Evolutionary conservation across 2,329 filamentous ascomycete genomes (phyloP), one percentile per base, ranked within the genome.

Genomic region (Ramularia collo-cygni): DNA sequence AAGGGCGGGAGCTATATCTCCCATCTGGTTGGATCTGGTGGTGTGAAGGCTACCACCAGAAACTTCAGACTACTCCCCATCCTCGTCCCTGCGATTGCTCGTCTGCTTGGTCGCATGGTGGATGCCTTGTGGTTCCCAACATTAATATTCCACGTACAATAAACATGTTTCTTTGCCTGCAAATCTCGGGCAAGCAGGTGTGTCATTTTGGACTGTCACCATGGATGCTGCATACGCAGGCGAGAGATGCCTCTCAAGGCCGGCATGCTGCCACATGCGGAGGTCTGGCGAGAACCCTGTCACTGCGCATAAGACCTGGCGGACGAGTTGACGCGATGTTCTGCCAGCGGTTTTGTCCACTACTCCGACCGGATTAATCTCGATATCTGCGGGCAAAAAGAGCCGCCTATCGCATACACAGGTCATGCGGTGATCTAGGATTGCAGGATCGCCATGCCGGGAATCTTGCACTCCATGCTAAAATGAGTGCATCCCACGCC

Each of bases 201-300:
- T 48, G 45, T 48, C 39, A 48, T 40, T 38, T 36, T 39, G 35
- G 40, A 32, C 42, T 45, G 45, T 45, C 45, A 45, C 34, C 29
- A 27, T 35, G 28, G 38, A 21, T 36, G 28, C 32, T 24, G 26
- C 18, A 16, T 29, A 9, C 24, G 26, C 33, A 44, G 37, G 18
- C 15, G 15, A 29, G 31, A 36, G 35, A 35, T 17, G 37, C 37
- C 36, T 24, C 10, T 10, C 21, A 10, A 24, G 21, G 21, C 21
- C 21, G 21, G 21, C 6, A 10, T 6, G 21, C 6, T 24, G 21
- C 21, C 21, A n/a, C n/a, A 42, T 41, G 40, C 38, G 37, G 39
- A 39, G 37, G 21, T 24, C 21, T 24, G 21, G 21, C 21, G 21
- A 39, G 40, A 35, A 37, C 39, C 19, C 27, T 29, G 31, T 38